Base-by-base conservation (phyloP, 257 asterid genomes). In the Capsicum pubescens region DNA sequence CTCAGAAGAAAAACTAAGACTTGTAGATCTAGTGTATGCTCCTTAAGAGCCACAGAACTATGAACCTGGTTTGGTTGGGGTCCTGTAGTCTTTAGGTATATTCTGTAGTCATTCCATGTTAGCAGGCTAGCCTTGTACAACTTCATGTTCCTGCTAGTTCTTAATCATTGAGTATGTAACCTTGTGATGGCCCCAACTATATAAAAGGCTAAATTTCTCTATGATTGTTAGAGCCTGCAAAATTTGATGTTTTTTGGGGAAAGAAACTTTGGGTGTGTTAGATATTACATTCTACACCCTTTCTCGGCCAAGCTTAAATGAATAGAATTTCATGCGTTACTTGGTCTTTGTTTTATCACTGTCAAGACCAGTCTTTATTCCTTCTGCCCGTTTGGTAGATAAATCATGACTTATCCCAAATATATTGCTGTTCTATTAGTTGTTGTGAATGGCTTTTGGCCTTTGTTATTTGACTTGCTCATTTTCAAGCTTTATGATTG, bases 61-160 rank as follows among this genome's bases (percentile, higher is more conserved):
- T 4, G 21, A 13, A 54, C 46, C 61, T 50, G 61, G 61, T 74
- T 74, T 50, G 81, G 21, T 26, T 74, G 81, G 60, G 44, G 21
- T 74, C 81, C 81, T 74, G 81, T 74, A 50, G 39, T 21, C 61
- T 74, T 13, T 50, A 74, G 61, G 61, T 74, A 26, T 74, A 74
- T 74, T 50, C 60, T 26, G 7, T 74, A 50, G 80, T 13, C 44
- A 19, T 76, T 54, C 64, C 48, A 52, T 76, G 64, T 54, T 74
- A 74, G 81, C 81, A 52, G 81, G 63, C 39, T 26, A 52, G 63
- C 63, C 26, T 76, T 52, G 12, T 19, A 63, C 63, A 52, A 52
- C 81, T 52, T 76, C 26, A 76, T 76, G 50, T 21, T 50, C 81
- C 46, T 56, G 26, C 64, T 54, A 76, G 26, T 54, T 52, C n/a